Evolutionary conservation across 495 filamentous ascomycete genomes (phyloP).

Genomic region (Cryomyces minteri): DNA sequence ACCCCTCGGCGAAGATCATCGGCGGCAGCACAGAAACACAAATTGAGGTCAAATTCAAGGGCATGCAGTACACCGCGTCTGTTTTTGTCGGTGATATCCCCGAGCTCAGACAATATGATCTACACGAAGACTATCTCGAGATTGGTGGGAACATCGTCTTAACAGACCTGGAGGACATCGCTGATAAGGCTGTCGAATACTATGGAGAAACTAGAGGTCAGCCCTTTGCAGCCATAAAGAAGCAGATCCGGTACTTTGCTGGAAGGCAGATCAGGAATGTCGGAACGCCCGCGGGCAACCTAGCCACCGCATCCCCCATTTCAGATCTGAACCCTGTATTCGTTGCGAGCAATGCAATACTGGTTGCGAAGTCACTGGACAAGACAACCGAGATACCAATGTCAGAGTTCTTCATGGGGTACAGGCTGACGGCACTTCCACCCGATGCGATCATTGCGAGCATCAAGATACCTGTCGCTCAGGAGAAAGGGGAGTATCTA

Average conservation of each 20-base stretch:
- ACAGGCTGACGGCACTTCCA: constrained; percentile 67
- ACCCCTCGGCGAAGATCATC: constrained; percentile 82
- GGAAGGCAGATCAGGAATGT: constrained; percentile 94
- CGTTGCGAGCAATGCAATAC: constrained; percentile 62
- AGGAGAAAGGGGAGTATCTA: constrained; percentile 48
- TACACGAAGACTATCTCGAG: constrained; percentile 64
- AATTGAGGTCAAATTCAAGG: constrained; percentile 98
- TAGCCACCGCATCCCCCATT: constrained; percentile 90
- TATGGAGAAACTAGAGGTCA: constrained; percentile 61
- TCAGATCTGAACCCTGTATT: constrained; percentile 94
- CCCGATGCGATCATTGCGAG: constrained; percentile 68
- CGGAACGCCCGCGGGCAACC: constrained; percentile 85
- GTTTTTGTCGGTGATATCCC: constrained; percentile 89
- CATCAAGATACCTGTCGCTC: constrained; percentile 64
- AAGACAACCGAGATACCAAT: constrained; percentile 71
- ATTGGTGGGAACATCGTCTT: constrained; percentile 84
- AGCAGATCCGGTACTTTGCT: constrained; percentile 81
- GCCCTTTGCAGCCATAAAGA: constrained; percentile 52
- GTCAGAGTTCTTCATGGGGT: constrained; percentile 82
- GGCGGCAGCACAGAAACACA: constrained; percentile 94
- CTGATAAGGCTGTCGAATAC: constrained; percentile 55
- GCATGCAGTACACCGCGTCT: constrained; percentile 70
- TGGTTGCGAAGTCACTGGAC: constrained; percentile 57
- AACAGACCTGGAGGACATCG: constrained; percentile 61
- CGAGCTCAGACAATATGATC: constrained; percentile 61